Base-by-base conservation (phyloP, 441 rosid genomes). In the Lagerstroemia fauriei region DNA sequence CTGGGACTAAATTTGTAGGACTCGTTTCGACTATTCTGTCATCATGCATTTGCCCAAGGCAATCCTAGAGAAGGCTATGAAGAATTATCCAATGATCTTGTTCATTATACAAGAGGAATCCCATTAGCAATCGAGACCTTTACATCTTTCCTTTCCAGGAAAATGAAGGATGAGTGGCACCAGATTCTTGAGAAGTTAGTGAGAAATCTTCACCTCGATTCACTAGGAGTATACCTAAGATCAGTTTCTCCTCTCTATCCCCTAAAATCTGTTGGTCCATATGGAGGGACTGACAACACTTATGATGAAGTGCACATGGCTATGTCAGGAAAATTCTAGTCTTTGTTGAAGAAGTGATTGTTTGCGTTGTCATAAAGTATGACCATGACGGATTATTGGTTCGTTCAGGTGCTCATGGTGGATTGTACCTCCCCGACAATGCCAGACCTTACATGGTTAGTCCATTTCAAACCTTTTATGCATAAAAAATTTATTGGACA, bases 211-310 rank as follows among this genome's bases (percentile, higher is more conserved):
- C 9, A 31, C 18, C 44, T 79, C 7, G 17, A 79, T 24, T 79
- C 81, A 17, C 14, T 79, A 0, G 75, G 81, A 79, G 81, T 73
- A 29, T 68, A 79, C 18, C 24, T 79, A 0, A n/a, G 53, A 50
- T 73, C 48, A 32, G n/a, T 79, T 22, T 68, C 81, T 22, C 80
- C 46, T 69, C 7, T 66, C 8, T 12, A 79, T 32, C 57, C 47
- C 1, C 14, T 27, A 32, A 1, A 48, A 41, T 27, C 10, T 69
- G 27, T 10, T 18, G 81, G 81, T 20, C 75, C 75, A 46, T 79
- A 69, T 3, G 76, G 76, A 70, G 82, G 82, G 32, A 4, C 44
- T 70, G 82, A 76, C 31, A 17, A 0, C 10, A 3, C 51, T 48
- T 48, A 48, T 47, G 73, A 78, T 0, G 81, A 78, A 73, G 46